Base-by-base conservation (phyloP, 352 stramenopile species). In the Phytophthora capsici region DNA sequence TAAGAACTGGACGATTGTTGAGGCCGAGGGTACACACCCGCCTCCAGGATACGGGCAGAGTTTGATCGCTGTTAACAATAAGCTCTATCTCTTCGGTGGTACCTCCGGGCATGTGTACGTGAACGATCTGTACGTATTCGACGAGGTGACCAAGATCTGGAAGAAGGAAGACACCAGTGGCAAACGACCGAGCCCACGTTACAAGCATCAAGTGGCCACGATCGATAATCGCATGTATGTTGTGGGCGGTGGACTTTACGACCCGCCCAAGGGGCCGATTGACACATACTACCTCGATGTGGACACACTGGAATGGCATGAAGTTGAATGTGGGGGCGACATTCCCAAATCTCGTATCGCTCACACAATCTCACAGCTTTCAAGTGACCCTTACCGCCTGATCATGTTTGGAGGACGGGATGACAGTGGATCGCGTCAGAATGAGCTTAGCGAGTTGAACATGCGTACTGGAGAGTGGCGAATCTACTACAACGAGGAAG, bases 91-190 rank as follows among this genome's bases (percentile, higher is more conserved):
- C 44, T 94, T 94, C 34, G 86, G 86, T 22, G 86, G 86, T 43
- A 94, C 86, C 0, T 93, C 84, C 1, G 84, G 86, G 10, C 84
- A 94, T 32, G 80, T 91, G 9, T 93, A 94, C 65, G 86, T 94
- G 20, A 94, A 93, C 63, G 86, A 94, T 62, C 54, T 94, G 10
- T 94, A 92, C 70, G 71, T 93, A 6, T 94, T 93, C 46, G 78
- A 94, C 54, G 82, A 94, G 60, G 59, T 77, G 23, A 89, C 79
- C 9, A 86, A 82, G 66, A 62, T 81, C 16, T 94, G 86, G 86
- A 84, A 65, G 44, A 91, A 91, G 54, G 77, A 84, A 43, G 81
- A 89, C 43, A 93, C 82, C 14, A 66, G 51, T 14, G 84, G 86
- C 25, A 78, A 74, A 12, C 78, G 77, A 2, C 86, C 86, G 22